Base-by-base conservation (phyloP, 768 basidiomycete genomes). In the Suillus lakei region DNA sequence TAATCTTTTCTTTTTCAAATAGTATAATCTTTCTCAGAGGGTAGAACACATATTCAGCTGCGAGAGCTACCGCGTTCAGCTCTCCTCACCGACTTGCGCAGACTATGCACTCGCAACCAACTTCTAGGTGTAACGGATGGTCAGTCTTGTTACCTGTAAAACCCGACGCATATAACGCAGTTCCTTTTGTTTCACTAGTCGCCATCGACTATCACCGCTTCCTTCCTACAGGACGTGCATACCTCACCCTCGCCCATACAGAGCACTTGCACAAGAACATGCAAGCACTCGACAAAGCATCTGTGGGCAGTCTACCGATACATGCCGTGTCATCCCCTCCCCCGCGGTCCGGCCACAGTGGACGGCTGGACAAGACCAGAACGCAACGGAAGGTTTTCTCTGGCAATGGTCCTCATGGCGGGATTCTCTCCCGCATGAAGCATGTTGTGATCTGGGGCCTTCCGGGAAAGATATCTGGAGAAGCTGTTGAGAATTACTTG, bases 401-500 rank as follows among this genome's bases (percentile, higher is more conserved):
- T 28, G 58, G 58, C 12, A 79, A 80, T 62, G 89, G 88, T 12
- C 82, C 85, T 10, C 81, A 80, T 43, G 91, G 83, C n/a, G 80
- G 84, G 18, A 73, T 87, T 56, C 67, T 75, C 12, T 81, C 84
- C 51, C 74, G 76, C 41, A 87, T 86, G 12, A 85, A 75, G 66
- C 81, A 80, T 60, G 91, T 92, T 28, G 81, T 87, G 7, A 69
- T 91, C 1, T 84, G 79, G 73, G 92, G 91, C 3, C 71, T 92
- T 44, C 89, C 91, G 0, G 85, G 84, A 4, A 86, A 74, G 68
- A 71, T 83, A 0, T 71, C 73, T 1, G 39, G 72, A 4, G 71
- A 73, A 0, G 74, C 70, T 3, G 66, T 91, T 18, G 77, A 78
- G 60, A 68, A 72, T 6, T 73, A 82, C 63, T 71, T 91, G 48